Evolutionary conservation across 129 eudicot genomes (phyloP), one percentile per base, ranked within the genome.

Genomic region (Tagetes erecta): DNA sequence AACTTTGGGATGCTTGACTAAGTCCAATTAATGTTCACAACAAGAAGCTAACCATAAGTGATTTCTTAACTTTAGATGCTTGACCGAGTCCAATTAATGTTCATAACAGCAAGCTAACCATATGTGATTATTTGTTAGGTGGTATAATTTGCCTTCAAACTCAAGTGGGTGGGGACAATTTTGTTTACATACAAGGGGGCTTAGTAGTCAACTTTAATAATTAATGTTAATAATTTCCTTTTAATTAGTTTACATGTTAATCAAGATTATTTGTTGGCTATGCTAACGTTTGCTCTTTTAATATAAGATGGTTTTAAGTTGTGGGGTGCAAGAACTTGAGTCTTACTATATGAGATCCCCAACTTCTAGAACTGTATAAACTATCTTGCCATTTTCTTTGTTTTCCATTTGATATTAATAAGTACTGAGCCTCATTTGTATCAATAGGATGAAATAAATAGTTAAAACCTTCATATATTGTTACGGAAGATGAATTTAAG

Each of bases 401-500:
- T 45, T 7, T 45, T 6, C 2, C 2, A 3, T 45, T 8, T 8
- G 9, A 45, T 45, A 45, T 7, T 45, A 45, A 45, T 45, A 45
- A 45, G 50, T 7, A 45, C 2, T 8, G 2, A 45, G 50, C 50
- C 11, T 12, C 50, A 8, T 45, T 45, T 12, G 42, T 34, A 31
- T 35, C 7, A 46, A 20, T 51, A 51, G 14, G 7, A 0, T n/a
- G 0, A 10, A n/a, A 70, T 36, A 50, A 6, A 36, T 51, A 51
- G 75, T 51, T 52, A 70, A 52, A 52, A 36, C 64, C 47, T 44
- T 44, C n/a, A 35, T 50, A 70, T 50, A 51, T 70, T 44, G 31
- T 53, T 52, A 52, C 39, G 38, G 4, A 7, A 71, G 51, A 71
- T 27, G 38, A 71, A n/a, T 13, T 52, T 52, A 52, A 53, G 71